Conservation (phyloP, 495 filamentous ascomycete species). For the Podospora appendiculata region DNA sequence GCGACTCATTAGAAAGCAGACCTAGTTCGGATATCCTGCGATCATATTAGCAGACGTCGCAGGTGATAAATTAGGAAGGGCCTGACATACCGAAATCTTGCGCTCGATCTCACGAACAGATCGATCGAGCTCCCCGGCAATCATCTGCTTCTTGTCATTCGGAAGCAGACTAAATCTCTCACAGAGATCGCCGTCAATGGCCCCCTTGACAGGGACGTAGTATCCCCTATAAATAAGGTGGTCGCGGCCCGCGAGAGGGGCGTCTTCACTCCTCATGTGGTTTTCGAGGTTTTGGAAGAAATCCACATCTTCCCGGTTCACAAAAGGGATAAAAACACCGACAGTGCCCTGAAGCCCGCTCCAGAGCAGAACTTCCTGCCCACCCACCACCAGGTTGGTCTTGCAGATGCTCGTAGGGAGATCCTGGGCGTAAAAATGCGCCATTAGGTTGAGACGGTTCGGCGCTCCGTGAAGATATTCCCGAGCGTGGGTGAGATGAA, state of each 20-base stretch:
- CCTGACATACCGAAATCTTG: constrained; percentile 74
- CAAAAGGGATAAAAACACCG: constrained; percentile 84
- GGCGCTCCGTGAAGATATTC: constrained; percentile 84
- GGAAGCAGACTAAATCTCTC: constrained; percentile 79
- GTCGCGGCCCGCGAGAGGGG: constrained; percentile 83
- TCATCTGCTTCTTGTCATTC: constrained; percentile 85
- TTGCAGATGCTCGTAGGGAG: constrained; percentile 87
- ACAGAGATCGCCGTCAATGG: constrained; percentile 97
- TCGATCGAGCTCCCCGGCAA: constrained; percentile 86
- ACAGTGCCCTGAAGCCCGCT: constrained; percentile 89
- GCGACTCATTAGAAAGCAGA: constrained; percentile 60
- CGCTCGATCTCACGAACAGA: constrained; percentile 87
- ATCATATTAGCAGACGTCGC: constrained; percentile 12
- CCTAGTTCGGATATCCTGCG: constrained; percentile 76
- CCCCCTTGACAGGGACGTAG: constrained; percentile 93
- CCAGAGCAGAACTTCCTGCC: constrained; percentile 88
- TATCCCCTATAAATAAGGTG: constrained; percentile 93
- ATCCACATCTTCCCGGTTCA: constrained; percentile 85
- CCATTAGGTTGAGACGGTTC: constrained; percentile 73
- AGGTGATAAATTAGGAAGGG: neutral
- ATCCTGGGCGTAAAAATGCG: constrained; percentile 85
- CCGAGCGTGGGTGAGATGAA: constrained; percentile 80
- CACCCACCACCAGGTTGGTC: constrained; percentile 82
- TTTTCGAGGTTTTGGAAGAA: constrained; percentile 93
- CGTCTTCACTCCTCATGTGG: constrained; percentile 73